Evolutionary conservation across 495 filamentous ascomycete genomes (phyloP).

Genomic region (Wilcoxina mikolae): DNA sequence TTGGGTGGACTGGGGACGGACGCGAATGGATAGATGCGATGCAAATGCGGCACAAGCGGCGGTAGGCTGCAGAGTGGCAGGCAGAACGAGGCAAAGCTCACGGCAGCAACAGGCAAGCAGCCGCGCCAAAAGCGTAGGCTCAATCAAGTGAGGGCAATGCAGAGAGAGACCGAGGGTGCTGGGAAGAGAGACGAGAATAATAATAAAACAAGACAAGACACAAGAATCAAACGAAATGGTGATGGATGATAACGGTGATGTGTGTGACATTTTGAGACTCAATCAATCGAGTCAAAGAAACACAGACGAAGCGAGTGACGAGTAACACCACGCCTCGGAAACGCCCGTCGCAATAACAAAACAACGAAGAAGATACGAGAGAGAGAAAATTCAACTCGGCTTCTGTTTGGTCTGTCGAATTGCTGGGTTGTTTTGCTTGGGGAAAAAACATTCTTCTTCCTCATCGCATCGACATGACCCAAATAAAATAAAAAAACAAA

Average conservation of each 20-base stretch:
- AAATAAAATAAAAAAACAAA: not conserved
- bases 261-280: not conserved
- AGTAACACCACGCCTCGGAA: not conserved
- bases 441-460: too few species aligned
- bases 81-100: slow-evolving; percentile 3
- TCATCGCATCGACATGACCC: too few species aligned
- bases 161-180: not conserved
- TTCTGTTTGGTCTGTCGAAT: too few species aligned
- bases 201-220: not conserved
- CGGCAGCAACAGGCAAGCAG: slow-evolving; percentile 2
- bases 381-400: too few species aligned
- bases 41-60: slow-evolving; percentile 5
- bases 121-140: not conserved
- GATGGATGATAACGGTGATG: not conserved
- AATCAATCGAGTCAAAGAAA: too few species aligned
- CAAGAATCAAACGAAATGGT: not conserved
- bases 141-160: slow-evolving; percentile 4
- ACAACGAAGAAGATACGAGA: too few species aligned
- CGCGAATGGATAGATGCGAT: too few species aligned
- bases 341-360: not conserved
- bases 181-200: not conserved
- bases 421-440: too few species aligned
- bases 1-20: slow-evolving; percentile 2
- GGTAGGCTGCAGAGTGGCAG: slow-evolving; percentile 6
- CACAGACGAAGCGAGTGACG: too few species aligned